Conservation (phyloP, 2,329 filamentous ascomycete genomes). For the Chalaropsis thielavioides region DNA sequence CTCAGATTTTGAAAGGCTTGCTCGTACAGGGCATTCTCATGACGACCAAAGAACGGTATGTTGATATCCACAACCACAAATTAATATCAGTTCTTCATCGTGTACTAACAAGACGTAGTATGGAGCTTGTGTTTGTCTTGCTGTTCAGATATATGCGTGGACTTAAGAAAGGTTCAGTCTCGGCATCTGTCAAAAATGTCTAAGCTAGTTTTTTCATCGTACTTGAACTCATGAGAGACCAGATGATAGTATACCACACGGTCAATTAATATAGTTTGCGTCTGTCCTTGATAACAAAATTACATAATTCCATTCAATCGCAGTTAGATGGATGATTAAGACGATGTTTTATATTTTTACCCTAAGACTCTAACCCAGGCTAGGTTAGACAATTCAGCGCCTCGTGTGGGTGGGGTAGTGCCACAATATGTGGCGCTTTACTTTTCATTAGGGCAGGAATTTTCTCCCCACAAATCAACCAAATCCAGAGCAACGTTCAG, state of each 20-base stretch:
- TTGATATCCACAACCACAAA: neutral
- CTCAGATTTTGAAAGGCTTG: constrained; percentile 84
- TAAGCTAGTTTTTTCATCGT: neutral
- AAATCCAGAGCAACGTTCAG: constrained; percentile 1
- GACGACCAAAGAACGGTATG: constrained; percentile 95
- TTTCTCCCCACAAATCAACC: constrained; percentile 17
- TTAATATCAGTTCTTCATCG: neutral
- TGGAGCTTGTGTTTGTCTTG: constrained; percentile 77
- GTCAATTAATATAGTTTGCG: too few species aligned
- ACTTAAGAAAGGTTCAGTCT: constrained; percentile 31
- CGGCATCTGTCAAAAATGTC: neutral
- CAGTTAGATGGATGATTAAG: neutral
- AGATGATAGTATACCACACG: neutral
- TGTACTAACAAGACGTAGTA: constrained; percentile 32
- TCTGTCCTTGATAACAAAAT: too few species aligned
- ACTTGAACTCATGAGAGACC: neutral
- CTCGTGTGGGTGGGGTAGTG: neutral
- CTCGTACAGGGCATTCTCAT: constrained; percentile 91
- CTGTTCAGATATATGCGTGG: constrained; percentile 69
- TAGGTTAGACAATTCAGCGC: neutral
- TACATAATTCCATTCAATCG: neutral
- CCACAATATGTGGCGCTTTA: constrained; percentile 7
- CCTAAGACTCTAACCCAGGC: neutral
- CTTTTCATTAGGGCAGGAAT: constrained; percentile 20
- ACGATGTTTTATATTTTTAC: neutral